Base-by-base conservation (phyloP, 1,139 yeast species). In the Yamadazyma jaroonii region DNA sequence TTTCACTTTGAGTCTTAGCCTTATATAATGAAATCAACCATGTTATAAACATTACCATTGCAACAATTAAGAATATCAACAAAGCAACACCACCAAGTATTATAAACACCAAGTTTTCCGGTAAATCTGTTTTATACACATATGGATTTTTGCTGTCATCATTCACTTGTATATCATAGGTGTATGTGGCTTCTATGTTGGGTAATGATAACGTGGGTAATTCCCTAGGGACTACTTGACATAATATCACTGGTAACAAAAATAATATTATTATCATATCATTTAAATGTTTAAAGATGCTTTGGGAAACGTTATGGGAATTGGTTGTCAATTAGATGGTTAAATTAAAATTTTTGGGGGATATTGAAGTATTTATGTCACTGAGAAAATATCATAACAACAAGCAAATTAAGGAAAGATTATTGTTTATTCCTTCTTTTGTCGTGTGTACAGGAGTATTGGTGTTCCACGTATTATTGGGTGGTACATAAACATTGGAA, bases 91-190 rank as follows among this genome's bases (percentile, higher is more conserved):
- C 60, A 1, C 77, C 79, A 9, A 69, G 57, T 1, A 69, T 55
- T 14, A 73, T 67, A 48, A 74, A 73, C n/a, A 73, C 67, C 13
- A 74, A 52, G 25, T 67, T 67, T 25, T 56, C 52, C 0, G 70
- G 65, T 31, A 61, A 47, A 3, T 42, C 37, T 4, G 61, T 39
- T n/a, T 38, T 35, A 9, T 41, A 35, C 7, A 71, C 52, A 41
- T 55, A 71, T 7, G 79, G 79, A 42, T 67, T 64, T 4, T 23
- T 29, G n/a, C 31, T 9, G 21, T 35, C 32, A 25, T 22, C 21
- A 10, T 41, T 38, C 10, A 44, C 47, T 25, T 35, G 22, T 8
- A 44, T 35, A 1, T 39, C 25, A 34, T 39, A 45, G 11, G 44
- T 33, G 29, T 44, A 44, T 2, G 47, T 35, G 3, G 48, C 27